These are phyloP conservation scores for Tylopilus intermedius DNA, from an alignment of 768 basidiomycete species.

Conservation along the genomic window DNA sequence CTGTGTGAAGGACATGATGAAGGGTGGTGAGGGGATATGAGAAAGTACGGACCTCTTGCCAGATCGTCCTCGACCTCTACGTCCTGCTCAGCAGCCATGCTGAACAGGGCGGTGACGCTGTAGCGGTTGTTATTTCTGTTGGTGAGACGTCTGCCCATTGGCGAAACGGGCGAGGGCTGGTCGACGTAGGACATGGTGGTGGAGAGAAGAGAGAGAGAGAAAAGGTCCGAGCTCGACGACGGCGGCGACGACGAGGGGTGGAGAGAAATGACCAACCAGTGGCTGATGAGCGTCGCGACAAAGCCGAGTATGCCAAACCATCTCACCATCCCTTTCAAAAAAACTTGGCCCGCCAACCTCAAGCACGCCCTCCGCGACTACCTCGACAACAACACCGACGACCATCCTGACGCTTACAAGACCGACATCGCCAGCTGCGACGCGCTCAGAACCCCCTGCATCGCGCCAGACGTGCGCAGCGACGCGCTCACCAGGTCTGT, in stretches of 20 bases:
- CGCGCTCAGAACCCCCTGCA: constrained; percentile 50
- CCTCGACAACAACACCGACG: constrained; percentile 60
- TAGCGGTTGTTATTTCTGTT: constrained; percentile 96
- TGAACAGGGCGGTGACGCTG: constrained; percentile 91
- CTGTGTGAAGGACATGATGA: constrained; percentile 37
- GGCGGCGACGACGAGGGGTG: neutral
- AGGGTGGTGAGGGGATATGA: neutral
- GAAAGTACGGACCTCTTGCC: constrained; percentile 66
- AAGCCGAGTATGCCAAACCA: constrained; percentile 66
- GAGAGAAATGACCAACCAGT: constrained; percentile 9
- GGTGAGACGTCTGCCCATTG: constrained; percentile 71
- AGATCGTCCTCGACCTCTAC: constrained; percentile 97
- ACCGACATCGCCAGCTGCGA: constrained; percentile 74
- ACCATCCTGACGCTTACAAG: constrained; percentile 81
- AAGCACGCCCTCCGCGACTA: constrained; percentile 53
- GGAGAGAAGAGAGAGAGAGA: neutral
- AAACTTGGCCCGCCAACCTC: constrained; percentile 52
- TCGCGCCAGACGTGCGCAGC: constrained; percentile 54
- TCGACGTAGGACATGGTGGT: constrained; percentile 57
- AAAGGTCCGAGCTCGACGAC: neutral
- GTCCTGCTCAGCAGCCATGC: constrained; percentile 98
- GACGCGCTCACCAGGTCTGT: constrained; percentile 58
- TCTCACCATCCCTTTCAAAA: constrained; percentile 70
- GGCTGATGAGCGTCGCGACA: constrained; percentile 6
- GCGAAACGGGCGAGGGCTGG: constrained; percentile 53